phyloP scores from a whole-genome alignment of 106 monocot genomes.

The Xerophyta viscosa region DNA sequence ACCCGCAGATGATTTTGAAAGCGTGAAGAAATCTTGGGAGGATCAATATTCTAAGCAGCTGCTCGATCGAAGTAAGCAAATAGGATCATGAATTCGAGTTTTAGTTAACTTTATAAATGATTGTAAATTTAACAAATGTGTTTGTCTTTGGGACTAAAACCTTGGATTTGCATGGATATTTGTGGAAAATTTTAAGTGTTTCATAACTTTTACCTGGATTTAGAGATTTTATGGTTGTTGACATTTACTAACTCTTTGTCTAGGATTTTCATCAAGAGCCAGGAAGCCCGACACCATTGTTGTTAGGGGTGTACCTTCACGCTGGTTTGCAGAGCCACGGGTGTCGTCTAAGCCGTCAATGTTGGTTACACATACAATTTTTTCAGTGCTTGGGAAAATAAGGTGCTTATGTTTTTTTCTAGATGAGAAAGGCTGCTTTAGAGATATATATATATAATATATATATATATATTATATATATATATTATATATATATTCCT shows the following conservation, averaged over 20 bases:
- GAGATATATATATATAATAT: no score
- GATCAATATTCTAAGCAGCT: conserved; percentile 44
- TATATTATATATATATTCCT: no score
- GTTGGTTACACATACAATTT: conserved; percentile 85
- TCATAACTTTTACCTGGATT: no score
- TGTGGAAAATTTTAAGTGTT: no score
- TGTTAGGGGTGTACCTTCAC: conserved; percentile 66
- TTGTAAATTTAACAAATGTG: background rate
- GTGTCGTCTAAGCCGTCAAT: conserved; percentile 89
- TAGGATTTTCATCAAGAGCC: conserved; percentile 35
- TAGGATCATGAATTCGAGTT: no score
- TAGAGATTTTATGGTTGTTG: no score
- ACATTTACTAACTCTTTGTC: background rate
- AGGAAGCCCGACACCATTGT: conserved; percentile 64
- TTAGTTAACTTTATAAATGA: background rate
- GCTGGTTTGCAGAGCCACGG: conserved; percentile 93
- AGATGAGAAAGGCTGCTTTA: no score
- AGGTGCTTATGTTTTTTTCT: conserved; percentile 31
- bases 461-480: no score
- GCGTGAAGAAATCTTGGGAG: conserved; percentile 74
- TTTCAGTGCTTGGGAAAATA: conserved; percentile 73
- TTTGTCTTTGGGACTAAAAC: background rate
- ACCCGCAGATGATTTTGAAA: conserved; percentile 54
- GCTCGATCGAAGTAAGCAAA: conserved; percentile 24
- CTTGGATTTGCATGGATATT: background rate